These are phyloP conservation scores for Ceratocystis eucalypticola DNA, from an alignment of 2,329 filamentous ascomycete species.

Conservation along the genomic window DNA sequence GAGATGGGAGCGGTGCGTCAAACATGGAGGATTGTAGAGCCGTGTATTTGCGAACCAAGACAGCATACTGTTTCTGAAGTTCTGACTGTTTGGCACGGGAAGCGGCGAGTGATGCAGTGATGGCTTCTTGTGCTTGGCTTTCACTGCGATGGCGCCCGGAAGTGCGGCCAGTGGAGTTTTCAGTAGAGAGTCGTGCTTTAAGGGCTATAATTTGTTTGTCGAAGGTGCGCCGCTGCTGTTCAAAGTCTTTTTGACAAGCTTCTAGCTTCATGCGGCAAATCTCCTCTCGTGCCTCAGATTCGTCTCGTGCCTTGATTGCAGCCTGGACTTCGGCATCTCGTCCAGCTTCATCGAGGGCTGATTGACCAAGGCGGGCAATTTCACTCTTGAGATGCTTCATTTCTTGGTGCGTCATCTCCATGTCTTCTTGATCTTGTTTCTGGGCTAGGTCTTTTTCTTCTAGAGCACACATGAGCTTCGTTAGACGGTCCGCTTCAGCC, in stretches of 20 bases:
- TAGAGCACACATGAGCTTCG: slow-evolving; percentile 50
- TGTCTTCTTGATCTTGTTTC: slow-evolving; percentile 49
- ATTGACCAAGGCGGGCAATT: slow-evolving; percentile 45
- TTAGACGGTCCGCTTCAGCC: slow-evolving; percentile 50
- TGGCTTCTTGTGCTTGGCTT: slow-evolving; percentile 2
- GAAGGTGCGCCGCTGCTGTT: slow-evolving; percentile 31
- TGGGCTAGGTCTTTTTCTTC: slow-evolving; percentile 55
- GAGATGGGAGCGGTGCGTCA: slow-evolving; percentile 21
- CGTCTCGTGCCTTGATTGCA: slow-evolving; percentile 43
- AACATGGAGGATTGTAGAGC: slow-evolving; percentile 38
- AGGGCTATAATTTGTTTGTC: slow-evolving; percentile 36
- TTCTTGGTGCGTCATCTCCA: slow-evolving; percentile 48
- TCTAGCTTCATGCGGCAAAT: slow-evolving; percentile 45
- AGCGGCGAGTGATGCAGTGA: slow-evolving; percentile 31
- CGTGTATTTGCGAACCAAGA: slow-evolving; percentile 39
- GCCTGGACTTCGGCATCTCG: slow-evolving; percentile 46
- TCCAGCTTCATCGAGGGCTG: slow-evolving; percentile 50
- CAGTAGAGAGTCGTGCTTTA: slow-evolving; percentile 29
- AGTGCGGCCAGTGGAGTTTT: slow-evolving; percentile 25
- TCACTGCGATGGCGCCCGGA: slow-evolving; percentile 16
- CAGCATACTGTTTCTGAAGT: slow-evolving; percentile 38
- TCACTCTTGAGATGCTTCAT: slow-evolving; percentile 46
- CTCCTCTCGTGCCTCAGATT: slow-evolving; percentile 45
- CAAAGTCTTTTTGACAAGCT: slow-evolving; percentile 36
- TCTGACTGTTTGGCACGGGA: slow-evolving; percentile 41